Conservation (phyloP, 305 asterid genomes). For the Fraxinus nigra region DNA sequence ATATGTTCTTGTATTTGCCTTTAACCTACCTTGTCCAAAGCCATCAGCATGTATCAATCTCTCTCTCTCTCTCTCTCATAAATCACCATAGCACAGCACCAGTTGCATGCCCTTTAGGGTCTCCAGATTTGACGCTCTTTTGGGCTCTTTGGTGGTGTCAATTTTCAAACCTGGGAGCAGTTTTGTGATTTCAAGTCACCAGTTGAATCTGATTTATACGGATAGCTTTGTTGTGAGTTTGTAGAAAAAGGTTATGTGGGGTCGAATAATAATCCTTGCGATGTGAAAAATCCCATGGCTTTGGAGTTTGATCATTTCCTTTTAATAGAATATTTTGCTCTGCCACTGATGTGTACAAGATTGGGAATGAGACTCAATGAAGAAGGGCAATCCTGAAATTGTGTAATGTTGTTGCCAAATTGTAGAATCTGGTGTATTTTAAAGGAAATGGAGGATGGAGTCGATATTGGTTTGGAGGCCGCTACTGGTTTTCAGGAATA, state of each 20-base stretch:
- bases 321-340: neutral
- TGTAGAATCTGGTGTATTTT: no score
- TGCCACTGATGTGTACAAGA: neutral
- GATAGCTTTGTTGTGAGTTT: neutral
- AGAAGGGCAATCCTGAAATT: neutral
- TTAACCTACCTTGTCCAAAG: neutral
- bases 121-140: neutral
- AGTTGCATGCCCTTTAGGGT: neutral
- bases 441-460: no score
- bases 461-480: no score
- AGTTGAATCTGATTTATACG: neutral
- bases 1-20: neutral
- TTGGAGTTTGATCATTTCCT: neutral
- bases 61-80: neutral
- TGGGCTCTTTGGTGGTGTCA: neutral
- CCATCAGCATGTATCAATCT: neutral
- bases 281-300: neutral
- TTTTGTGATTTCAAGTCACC: neutral
- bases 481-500: no score
- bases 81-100: neutral
- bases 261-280: neutral
- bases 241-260: neutral
- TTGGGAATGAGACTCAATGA: neutral
- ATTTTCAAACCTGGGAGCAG: neutral
- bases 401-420: neutral